phyloP scores from a whole-genome alignment of 179 eudicot genomes.

The Carnegiea gigantea region DNA sequence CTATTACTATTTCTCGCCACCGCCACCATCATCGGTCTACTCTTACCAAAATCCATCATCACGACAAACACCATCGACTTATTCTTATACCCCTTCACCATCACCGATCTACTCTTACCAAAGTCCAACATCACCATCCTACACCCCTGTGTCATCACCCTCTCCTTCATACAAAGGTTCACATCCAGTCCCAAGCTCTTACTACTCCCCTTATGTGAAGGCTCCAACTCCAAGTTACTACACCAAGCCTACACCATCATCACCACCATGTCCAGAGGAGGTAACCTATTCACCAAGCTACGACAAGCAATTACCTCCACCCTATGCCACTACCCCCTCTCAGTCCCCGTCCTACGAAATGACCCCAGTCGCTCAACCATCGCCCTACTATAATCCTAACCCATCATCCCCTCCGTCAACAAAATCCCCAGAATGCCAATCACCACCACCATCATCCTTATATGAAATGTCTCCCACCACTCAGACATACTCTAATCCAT shows the following conservation, averaged over 20 bases:
- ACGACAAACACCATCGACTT: not conserved
- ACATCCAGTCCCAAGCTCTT: not conserved
- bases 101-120: constrained; percentile 10
- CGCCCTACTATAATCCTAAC: too few species aligned
- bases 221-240: not conserved
- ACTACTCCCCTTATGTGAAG: not conserved
- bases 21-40: constrained; percentile 10
- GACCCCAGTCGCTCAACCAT: not conserved
- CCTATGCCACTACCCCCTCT: not conserved
- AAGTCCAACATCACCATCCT: constrained; percentile 7
- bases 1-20: constrained; percentile 11
- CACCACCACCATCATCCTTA: not conserved
- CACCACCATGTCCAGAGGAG: constrained; percentile 12
- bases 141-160: constrained; percentile 7
- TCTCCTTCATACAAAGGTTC: not conserved
- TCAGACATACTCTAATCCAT: not conserved
- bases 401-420: not conserved
- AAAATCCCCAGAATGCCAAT: constrained; percentile 7
- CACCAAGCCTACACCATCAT: not conserved
- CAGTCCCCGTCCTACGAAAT: constrained; percentile 1
- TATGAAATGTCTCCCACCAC: not conserved
- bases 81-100: not conserved
- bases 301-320: not conserved
- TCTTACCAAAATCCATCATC: constrained; percentile 10
- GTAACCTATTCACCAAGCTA: not conserved